Percentiles rank a stretch among this genome's conserved stretches.
phyloP scores from a whole-genome alignment of 192 early-diverging fungal genomes.

The Backusella mclennaniae region DNA sequence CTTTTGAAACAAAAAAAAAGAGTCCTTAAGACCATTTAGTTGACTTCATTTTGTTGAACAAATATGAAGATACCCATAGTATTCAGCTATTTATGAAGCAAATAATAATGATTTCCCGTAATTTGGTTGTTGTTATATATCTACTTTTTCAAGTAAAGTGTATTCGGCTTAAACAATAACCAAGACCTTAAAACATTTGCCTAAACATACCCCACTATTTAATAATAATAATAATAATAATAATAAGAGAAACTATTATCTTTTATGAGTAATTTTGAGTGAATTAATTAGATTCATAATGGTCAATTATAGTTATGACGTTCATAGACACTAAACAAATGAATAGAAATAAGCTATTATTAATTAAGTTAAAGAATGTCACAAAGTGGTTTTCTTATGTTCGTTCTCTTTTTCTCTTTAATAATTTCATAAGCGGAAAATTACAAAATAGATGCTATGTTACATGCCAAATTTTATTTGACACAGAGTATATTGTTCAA shows the following conservation, averaged over 20 bases:
- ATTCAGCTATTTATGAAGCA: neutral
- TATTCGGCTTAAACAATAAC: too few relatives aligned
- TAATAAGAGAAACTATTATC: neutral
- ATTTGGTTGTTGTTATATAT: neutral
- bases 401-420: too few relatives aligned
- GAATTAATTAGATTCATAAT: neutral
- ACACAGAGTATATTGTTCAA: neutral
- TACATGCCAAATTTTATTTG: neutral
- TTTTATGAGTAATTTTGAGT: neutral
- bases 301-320: neutral
- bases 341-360: neutral
- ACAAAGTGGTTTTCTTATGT: neutral
- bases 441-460: neutral
- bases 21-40: neutral
- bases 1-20: neutral
- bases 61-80: neutral
- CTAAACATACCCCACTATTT: neutral
- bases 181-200: neutral
- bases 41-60: neutral
- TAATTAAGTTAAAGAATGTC: neutral
- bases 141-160: neutral
- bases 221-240: neutral
- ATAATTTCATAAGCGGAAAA: neutral
- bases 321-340: conserved; percentile 3
- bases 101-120: neutral